Conservation (phyloP, 139 green algal species). For the Chlorella sp. region DNA sequence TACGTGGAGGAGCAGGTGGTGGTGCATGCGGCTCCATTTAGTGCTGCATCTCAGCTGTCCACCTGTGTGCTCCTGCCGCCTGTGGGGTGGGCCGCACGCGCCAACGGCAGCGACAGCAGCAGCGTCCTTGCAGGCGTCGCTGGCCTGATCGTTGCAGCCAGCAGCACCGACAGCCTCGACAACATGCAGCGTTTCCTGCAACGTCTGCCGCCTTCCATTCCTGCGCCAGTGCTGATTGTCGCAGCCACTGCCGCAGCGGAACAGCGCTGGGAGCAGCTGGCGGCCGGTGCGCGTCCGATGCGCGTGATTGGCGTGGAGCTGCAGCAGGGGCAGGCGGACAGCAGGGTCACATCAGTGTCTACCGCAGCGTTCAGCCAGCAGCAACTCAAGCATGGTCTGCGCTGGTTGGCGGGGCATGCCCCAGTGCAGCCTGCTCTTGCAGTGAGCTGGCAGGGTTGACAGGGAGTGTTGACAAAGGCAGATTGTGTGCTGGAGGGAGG, state of each 20-base stretch:
- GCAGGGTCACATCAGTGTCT: background rate
- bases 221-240: slow-evolving; percentile 19
- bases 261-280: slow-evolving; percentile 11
- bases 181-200: background rate
- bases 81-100: background rate
- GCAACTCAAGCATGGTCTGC: slow-evolving; percentile 16
- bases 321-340: background rate
- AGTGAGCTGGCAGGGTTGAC: background rate
- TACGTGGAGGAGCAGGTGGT: slow-evolving; percentile 1
- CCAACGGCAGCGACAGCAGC: background rate
- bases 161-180: background rate
- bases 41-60: background rate
- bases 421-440: slow-evolving; percentile 20
- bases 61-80: background rate
- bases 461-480: background rate
- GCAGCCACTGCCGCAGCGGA: background rate
- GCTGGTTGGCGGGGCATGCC: slow-evolving; percentile 20
- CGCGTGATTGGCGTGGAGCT: slow-evolving; percentile 4
- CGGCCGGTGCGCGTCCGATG: background rate
- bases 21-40: background rate
- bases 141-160: background rate
- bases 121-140: background rate
- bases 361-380: background rate
- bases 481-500: background rate
- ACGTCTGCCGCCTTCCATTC: background rate